A percentile compares a stretch with the other conserved stretches of the same genome.
Conservation (phyloP, 768 basidiomycete genomes). For the Kwoniella europaea region DNA sequence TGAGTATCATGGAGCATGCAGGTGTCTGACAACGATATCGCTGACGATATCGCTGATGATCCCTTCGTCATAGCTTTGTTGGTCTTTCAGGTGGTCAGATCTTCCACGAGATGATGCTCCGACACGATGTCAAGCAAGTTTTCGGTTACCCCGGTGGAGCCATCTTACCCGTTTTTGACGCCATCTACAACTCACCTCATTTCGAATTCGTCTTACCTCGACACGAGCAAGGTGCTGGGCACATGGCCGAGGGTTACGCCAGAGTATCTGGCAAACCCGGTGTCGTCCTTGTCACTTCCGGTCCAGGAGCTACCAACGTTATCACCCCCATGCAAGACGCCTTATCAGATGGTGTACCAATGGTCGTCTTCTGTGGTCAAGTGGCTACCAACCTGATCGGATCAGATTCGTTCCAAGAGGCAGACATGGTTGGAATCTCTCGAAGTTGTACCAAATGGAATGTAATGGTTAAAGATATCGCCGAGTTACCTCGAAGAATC, state of each 20-base stretch:
- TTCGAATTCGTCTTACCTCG: slow-evolving; percentile 95
- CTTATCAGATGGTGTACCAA: slow-evolving; percentile 86
- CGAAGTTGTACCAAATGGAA: slow-evolving; percentile 99
- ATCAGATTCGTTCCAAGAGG: slow-evolving; percentile 99
- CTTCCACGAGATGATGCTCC: slow-evolving; percentile 99
- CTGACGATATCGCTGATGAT: neutral
- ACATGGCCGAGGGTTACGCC: slow-evolving; percentile 99
- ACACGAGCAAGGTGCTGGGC: slow-evolving; percentile 97
- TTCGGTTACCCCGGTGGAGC: slow-evolving; percentile 99
- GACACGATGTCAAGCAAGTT: slow-evolving; percentile 92
- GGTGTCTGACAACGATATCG: neutral
- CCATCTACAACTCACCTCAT: slow-evolving; percentile 93
- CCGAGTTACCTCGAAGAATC: slow-evolving; percentile 90
- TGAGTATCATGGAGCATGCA: slow-evolving; percentile 23
- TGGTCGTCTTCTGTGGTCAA: slow-evolving; percentile 95
- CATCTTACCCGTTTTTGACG: slow-evolving; percentile 99
- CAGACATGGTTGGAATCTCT: slow-evolving; percentile 94
- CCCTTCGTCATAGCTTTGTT: slow-evolving; percentile 68
- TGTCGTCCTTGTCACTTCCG: slow-evolving; percentile 96
- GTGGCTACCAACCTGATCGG: slow-evolving; percentile 99
- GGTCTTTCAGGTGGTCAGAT: slow-evolving; percentile 96
- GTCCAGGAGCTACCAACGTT: slow-evolving; percentile 97
- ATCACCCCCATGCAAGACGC: slow-evolving; percentile 99
- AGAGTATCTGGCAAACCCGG: slow-evolving; percentile 97
- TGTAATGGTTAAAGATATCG: slow-evolving; percentile 97